Percentiles rank a stretch among this genome's conserved stretches.
These are phyloP conservation scores for Raffaelea albimanens DNA, from an alignment of 2,329 filamentous ascomycete species.

Conservation along the genomic window DNA sequence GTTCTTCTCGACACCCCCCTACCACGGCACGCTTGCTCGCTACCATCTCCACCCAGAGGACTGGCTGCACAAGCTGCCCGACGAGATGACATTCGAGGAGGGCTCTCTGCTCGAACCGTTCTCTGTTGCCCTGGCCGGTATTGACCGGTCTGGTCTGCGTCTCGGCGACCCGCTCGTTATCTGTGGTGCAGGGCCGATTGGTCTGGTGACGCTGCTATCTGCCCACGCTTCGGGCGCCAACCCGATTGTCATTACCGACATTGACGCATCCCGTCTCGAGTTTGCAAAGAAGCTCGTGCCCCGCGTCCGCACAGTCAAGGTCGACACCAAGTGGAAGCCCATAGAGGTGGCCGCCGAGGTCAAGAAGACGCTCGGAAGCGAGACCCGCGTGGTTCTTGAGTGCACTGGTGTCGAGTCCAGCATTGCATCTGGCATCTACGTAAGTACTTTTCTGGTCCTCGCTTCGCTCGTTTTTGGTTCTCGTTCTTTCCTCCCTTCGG, in stretches of 20 bases:
- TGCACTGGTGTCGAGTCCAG: slow-evolving; percentile 58
- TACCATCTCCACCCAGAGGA: slow-evolving; percentile 53
- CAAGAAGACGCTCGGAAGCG: slow-evolving; percentile 40
- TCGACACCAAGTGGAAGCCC: slow-evolving; percentile 33
- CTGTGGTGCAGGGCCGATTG: slow-evolving; percentile 56
- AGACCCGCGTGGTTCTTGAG: slow-evolving; percentile 51
- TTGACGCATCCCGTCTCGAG: slow-evolving; percentile 44
- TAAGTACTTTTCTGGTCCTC: no score
- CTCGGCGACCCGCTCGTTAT: slow-evolving; percentile 48
- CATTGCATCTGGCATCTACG: slow-evolving; percentile 46
- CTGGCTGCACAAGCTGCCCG: slow-evolving; percentile 49
- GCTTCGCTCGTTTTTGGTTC: no score
- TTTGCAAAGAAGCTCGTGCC: slow-evolving; percentile 52
- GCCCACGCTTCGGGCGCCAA: slow-evolving; percentile 53
- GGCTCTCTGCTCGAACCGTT: slow-evolving; percentile 56
- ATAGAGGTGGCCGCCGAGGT: slow-evolving; percentile 43
- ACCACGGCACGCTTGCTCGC: slow-evolving; percentile 49
- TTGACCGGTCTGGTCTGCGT: slow-evolving; percentile 41
- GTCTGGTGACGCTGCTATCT: slow-evolving; percentile 39
- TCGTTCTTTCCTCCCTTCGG: no score
- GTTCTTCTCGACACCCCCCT: slow-evolving; percentile 54
- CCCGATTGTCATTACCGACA: slow-evolving; percentile 54
- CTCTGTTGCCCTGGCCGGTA: slow-evolving; percentile 51
- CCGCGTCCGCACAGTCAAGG: slow-evolving; percentile 40
- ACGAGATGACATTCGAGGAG: slow-evolving; percentile 45